These are phyloP conservation scores for Suhomyces kilbournensis DNA, from an alignment of 805 yeast genomes.

Conservation along the genomic window DNA sequence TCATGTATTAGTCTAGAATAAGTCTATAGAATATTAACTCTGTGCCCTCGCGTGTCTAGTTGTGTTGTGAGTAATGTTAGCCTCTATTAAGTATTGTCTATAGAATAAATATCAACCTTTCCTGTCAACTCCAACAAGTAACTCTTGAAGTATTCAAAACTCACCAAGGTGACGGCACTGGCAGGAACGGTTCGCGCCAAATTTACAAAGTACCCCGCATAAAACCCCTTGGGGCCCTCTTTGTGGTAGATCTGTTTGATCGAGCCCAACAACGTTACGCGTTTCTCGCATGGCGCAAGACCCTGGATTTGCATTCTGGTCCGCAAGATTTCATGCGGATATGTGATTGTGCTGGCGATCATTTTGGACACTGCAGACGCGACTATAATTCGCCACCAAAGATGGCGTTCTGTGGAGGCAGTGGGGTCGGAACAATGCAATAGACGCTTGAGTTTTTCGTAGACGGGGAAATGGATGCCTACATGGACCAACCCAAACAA, in stretches of 20 bases:
- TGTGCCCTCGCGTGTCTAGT: not conserved
- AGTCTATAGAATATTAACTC: no score
- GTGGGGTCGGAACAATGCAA: constrained; percentile 23
- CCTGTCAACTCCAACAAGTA: constrained; percentile 42
- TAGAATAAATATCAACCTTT: constrained; percentile 7
- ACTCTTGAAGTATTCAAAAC: constrained; percentile 77
- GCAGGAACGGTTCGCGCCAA: constrained; percentile 91
- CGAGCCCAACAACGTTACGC: constrained; percentile 23
- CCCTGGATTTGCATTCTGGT: constrained; percentile 78
- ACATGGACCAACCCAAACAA: constrained; percentile 88
- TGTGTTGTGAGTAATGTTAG: not conserved
- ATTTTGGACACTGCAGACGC: constrained; percentile 84
- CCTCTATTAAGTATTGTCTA: not conserved
- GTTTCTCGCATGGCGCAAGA: constrained; percentile 6
- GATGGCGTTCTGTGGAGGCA: constrained; percentile 2
- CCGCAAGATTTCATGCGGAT: constrained; percentile 93
- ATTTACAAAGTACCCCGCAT: constrained; percentile 85
- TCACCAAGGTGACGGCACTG: constrained; percentile 89
- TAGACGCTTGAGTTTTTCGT: constrained; percentile 70
- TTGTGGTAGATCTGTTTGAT: constrained; percentile 45
- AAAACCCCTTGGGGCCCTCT: constrained; percentile 82
- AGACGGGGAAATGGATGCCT: constrained; percentile 93
- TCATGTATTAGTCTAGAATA: no score
- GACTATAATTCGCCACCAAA: constrained; percentile 31
- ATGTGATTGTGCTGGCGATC: constrained; percentile 83